These are phyloP conservation scores for Cyclocybe cylindracea DNA, from an alignment of 768 basidiomycete species.

Conservation along the genomic window DNA sequence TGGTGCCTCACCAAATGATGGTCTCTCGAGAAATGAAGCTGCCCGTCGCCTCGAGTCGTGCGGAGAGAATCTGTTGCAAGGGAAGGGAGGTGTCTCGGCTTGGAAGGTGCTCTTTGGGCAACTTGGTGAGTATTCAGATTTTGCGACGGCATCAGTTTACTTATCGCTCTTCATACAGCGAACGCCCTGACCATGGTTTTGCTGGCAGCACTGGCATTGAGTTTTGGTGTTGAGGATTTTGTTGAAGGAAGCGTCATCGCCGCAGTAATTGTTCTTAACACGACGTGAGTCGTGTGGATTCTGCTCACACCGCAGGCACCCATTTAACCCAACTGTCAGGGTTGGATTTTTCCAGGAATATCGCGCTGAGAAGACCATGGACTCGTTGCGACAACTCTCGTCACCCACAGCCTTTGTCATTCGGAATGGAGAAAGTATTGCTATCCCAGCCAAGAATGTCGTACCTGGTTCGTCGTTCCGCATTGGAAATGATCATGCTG, in stretches of 20 bases:
- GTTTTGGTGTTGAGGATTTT: constrained; percentile 55
- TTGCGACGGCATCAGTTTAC: not conserved
- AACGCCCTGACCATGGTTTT: constrained; percentile 42
- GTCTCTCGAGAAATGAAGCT: constrained; percentile 37
- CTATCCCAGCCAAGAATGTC: constrained; percentile 42
- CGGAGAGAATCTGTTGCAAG: constrained; percentile 35
- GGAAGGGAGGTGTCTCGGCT: constrained; percentile 34
- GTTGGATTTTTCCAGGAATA: constrained; percentile 52
- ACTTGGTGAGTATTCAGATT: constrained; percentile 22
- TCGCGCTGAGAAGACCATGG: constrained; percentile 51
- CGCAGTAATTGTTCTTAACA: constrained; percentile 44
- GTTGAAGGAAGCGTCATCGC: constrained; percentile 53
- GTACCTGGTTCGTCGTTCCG: constrained; percentile 32
- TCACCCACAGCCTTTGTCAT: constrained; percentile 48
- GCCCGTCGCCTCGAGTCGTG: constrained; percentile 29
- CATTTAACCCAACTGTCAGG: constrained; percentile 10
- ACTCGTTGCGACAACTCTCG: constrained; percentile 46
- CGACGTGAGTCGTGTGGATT: constrained; percentile 24
- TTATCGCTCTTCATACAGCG: constrained; percentile 19
- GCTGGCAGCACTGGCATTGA: constrained; percentile 45
- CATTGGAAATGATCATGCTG: not conserved
- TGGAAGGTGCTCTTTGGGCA: constrained; percentile 34
- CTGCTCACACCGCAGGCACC: not conserved
- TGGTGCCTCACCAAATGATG: constrained; percentile 32
- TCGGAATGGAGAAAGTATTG: constrained; percentile 39